Evolutionary conservation across 2,329 filamentous ascomycete species (phyloP).

Genomic region (Claviceps pazoutovae): DNA sequence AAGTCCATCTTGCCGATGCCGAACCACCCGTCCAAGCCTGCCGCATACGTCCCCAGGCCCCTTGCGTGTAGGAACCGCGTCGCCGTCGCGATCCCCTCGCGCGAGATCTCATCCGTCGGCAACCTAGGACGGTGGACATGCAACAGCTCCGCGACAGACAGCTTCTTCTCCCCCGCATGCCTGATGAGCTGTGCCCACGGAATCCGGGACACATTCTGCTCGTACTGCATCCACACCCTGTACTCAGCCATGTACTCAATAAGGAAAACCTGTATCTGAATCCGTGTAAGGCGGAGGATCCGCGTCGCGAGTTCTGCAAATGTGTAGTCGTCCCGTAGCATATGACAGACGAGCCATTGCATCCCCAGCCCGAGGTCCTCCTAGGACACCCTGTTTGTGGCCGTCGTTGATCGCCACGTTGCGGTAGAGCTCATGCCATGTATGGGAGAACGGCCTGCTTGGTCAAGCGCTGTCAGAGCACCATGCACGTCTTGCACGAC

Average conservation of each 20-base stretch:
- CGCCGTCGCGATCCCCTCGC: constrained; percentile 8
- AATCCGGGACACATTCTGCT: constrained; percentile 7
- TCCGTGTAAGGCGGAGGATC: constrained; percentile 10
- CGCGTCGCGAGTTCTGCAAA: constrained; percentile 10
- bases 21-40: constrained; percentile 8
- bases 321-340: constrained; percentile 9
- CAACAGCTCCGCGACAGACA: constrained; percentile 6
- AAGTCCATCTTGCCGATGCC: constrained; percentile 10
- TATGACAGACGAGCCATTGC: constrained; percentile 14
- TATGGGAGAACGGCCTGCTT: neutral
- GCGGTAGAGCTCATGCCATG: neutral
- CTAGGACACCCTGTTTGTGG: constrained; percentile 8
- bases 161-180: constrained; percentile 5
- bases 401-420: neutral
- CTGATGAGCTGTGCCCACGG: constrained; percentile 5
- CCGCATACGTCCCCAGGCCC: constrained; percentile 1
- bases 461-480: neutral
- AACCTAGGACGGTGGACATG: constrained; percentile 11
- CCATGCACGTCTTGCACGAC: neutral
- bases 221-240: constrained; percentile 10
- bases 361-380: constrained; percentile 12
- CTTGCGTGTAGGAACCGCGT: constrained; percentile 8
- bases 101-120: constrained; percentile 11
- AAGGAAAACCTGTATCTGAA: constrained; percentile 13
- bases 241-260: constrained; percentile 11